Evolutionary conservation across 768 basidiomycete genomes (phyloP).

Genomic region (Hygrophorus pudorinus): DNA sequence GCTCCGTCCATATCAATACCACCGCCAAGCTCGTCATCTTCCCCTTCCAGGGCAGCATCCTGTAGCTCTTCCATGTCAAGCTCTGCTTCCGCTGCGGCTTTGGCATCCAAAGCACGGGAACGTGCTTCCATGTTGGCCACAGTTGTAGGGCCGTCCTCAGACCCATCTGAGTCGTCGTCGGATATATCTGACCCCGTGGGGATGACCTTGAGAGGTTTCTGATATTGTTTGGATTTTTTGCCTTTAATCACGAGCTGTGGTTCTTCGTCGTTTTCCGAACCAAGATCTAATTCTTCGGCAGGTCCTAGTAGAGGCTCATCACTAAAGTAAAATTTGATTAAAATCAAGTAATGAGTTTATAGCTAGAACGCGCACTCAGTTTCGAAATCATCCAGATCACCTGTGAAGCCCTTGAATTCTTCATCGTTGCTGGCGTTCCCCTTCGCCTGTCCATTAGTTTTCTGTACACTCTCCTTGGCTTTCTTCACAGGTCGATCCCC

Average conservation of each 20-base stretch:
- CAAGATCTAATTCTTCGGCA: slow-evolving; percentile 54
- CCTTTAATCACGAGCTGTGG: slow-evolving; percentile 25
- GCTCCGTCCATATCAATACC: slow-evolving; percentile 39
- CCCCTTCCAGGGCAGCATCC: slow-evolving; percentile 38
- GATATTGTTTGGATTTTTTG: slow-evolving; percentile 45
- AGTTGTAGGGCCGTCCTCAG: slow-evolving; percentile 41
- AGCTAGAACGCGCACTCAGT: slow-evolving; percentile 26
- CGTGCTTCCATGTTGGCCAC: slow-evolving; percentile 76
- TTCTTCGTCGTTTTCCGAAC: slow-evolving; percentile 43
- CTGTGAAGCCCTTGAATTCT: slow-evolving; percentile 24
- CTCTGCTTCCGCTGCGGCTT: slow-evolving; percentile 56
- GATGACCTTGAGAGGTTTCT: slow-evolving; percentile 38
- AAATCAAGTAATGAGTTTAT: background rate
- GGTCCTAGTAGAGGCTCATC: slow-evolving; percentile 41
- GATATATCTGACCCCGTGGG: slow-evolving; percentile 42
- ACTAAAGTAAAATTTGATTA: slow-evolving; percentile 18
- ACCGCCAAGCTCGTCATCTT: slow-evolving; percentile 36
- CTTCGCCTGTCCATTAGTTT: slow-evolving; percentile 16
- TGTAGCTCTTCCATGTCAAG: slow-evolving; percentile 60
- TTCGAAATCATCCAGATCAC: slow-evolving; percentile 41
- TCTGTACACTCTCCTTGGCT: slow-evolving; percentile 27
- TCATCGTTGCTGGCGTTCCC: slow-evolving; percentile 33
- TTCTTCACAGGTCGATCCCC: slow-evolving; percentile 35
- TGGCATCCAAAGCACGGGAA: slow-evolving; percentile 66
- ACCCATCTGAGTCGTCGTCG: slow-evolving; percentile 33